Evolutionary conservation across 2,329 filamentous ascomycete genomes (phyloP).

Genomic region (Phoma sp.): DNA sequence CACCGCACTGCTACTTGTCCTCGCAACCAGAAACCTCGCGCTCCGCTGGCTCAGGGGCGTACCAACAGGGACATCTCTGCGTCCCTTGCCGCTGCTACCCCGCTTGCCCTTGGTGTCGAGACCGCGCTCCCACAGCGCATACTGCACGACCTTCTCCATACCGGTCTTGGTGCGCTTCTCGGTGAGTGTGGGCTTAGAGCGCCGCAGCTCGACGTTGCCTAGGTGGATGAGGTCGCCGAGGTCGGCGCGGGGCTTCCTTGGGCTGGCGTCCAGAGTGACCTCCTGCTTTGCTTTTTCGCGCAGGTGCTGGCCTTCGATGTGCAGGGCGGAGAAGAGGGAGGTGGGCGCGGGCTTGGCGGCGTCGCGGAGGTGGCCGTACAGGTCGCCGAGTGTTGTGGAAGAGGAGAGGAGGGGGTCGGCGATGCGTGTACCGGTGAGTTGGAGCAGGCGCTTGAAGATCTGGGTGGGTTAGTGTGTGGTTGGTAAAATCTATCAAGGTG

Average conservation of each 20-base stretch:
- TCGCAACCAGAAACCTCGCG: slow-evolving; percentile 2
- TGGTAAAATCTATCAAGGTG: not conserved
- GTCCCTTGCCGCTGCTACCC: not conserved
- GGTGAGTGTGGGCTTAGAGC: slow-evolving; percentile 70
- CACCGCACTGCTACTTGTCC: not conserved
- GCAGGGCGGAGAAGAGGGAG: slow-evolving; percentile 68
- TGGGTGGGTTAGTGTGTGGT: slow-evolving; percentile 48
- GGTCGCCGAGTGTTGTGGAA: slow-evolving; percentile 44
- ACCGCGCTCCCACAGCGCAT: slow-evolving; percentile 61
- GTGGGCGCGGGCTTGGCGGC: slow-evolving; percentile 51
- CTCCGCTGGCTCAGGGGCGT: slow-evolving; percentile 4
- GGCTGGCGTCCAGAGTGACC: not conserved
- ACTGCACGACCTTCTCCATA: slow-evolving; percentile 79
- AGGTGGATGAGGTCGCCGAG: slow-evolving; percentile 35
- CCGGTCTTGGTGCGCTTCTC: slow-evolving; percentile 76
- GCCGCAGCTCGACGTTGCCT: slow-evolving; percentile 72
- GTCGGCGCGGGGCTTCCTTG: slow-evolving; percentile 19
- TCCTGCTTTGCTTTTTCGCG: slow-evolving; percentile 19
- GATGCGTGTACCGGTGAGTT: slow-evolving; percentile 79
- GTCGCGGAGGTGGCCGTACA: slow-evolving; percentile 46
- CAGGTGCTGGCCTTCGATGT: slow-evolving; percentile 30
- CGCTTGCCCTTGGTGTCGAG: slow-evolving; percentile 7
- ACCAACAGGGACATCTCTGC: slow-evolving; percentile 3
- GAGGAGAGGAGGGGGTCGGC: slow-evolving; percentile 69
- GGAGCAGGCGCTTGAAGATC: slow-evolving; percentile 81